These are phyloP conservation scores for Dichomitus squalens DNA, from an alignment of 1,284 basidiomycete genomes.

Conservation along the genomic window DNA sequence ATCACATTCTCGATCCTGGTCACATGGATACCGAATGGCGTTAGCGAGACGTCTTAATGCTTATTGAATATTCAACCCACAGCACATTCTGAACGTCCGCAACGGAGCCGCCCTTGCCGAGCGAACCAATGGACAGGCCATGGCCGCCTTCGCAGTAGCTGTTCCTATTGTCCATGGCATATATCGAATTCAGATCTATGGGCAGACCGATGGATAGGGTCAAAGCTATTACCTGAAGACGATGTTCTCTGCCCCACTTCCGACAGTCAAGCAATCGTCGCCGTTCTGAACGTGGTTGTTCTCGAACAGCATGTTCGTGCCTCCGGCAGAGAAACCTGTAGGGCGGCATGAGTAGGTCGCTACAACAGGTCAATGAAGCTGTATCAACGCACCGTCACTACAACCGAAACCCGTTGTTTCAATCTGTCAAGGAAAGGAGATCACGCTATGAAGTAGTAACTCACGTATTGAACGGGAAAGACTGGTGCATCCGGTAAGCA, in stretches of 20 bases:
- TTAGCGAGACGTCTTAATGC: not conserved
- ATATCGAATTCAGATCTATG: not conserved
- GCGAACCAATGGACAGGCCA: conserved; percentile 61
- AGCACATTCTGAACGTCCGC: conserved; percentile 57
- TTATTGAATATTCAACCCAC: conserved; percentile 35
- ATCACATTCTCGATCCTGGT: conserved; percentile 57
- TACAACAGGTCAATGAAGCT: not conserved
- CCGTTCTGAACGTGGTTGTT: conserved; percentile 60
- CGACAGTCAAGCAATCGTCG: conserved; percentile 64
- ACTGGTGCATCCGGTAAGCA: conserved; percentile 31
- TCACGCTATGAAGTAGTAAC: conserved; percentile 20
- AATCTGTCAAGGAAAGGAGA: not conserved
- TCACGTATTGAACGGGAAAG: conserved; percentile 67
- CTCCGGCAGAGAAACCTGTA: conserved; percentile 57
- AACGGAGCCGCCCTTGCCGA: conserved; percentile 52
- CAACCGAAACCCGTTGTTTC: not conserved
- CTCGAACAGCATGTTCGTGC: conserved; percentile 58
- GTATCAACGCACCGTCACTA: conserved; percentile 26
- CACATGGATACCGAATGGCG: not conserved
- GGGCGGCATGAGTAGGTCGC: not conserved
- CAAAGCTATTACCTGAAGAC: conserved; percentile 44
- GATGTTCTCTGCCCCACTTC: conserved; percentile 58
- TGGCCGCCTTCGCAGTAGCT: conserved; percentile 60
- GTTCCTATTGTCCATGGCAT: conserved; percentile 35
- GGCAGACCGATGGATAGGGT: too few species aligned